Base-by-base conservation (phyloP, 768 basidiomycete species). In the Boletus pseudopeckii region DNA sequence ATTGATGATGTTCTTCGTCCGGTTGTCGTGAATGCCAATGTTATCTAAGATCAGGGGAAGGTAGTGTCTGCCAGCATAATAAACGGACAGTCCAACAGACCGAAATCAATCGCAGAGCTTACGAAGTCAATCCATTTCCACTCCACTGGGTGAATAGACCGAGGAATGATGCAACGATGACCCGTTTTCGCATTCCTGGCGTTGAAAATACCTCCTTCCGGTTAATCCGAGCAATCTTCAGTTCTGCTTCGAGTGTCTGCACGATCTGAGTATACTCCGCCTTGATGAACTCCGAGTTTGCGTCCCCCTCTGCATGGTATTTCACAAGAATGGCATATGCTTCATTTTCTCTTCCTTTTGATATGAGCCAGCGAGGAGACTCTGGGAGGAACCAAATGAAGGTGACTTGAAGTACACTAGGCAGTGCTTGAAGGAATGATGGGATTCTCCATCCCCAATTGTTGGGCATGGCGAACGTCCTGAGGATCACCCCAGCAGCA, bases 401-500 rank as follows among this genome's bases (percentile, higher is more conserved):
- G 26, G 58, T 54, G 42, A 85, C 61, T 56, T 86, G 84, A 20
- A 85, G 66, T 11, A 74, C 32, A 54, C 77, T 79, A 1, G 85
- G 85, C 1, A 76, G 63, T 30, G 79, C 58, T 64, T 86, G 85
- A 7, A 85, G 74, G n/a, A 83, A 80, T 1, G 60, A 65, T 0
- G 84, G 85, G 20, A 86, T 83, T 17, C 85, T 76, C 85, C 85
- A 86, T 11, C 80, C 82, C 83, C 83, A 84, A 59, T 81, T 76
- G 46, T 59, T 78, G 0, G 60, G 44, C 75, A 86, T 82, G 9
- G 71, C 55, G 72, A 86, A 88, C 0, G 87, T 87, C 9, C 82
- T 81, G 36, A 86, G 78, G 0, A 84, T 88, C 18, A 56, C 53
- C 5, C 77, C 80, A 9, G 82, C 81, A 6, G 83, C 82, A 24